Evolutionary conservation across 345 rosid genomes (phyloP).

Genomic region (Noccaea bulbosa): DNA sequence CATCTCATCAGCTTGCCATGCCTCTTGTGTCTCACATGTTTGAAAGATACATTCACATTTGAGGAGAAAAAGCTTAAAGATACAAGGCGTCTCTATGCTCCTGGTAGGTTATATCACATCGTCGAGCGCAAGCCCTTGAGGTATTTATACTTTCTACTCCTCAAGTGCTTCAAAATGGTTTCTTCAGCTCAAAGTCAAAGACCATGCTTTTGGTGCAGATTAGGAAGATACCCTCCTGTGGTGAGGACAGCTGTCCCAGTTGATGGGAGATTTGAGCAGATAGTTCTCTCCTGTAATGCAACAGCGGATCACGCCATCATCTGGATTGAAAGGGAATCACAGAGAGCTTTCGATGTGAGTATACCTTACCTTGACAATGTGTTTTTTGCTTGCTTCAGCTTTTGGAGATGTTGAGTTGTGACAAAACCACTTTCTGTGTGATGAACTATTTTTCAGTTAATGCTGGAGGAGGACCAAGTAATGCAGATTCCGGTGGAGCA

Average conservation of each 20-base stretch:
- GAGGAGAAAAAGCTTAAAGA: slow-evolving; percentile 85
- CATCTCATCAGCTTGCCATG: slow-evolving; percentile 82
- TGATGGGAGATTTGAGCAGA: slow-evolving; percentile 93
- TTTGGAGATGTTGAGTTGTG: neutral
- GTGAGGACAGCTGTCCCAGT: slow-evolving; percentile 99
- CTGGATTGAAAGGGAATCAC: slow-evolving; percentile 90
- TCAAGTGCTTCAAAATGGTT: neutral
- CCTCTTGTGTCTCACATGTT: slow-evolving; percentile 77
- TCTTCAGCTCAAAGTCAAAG: neutral
- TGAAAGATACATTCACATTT: slow-evolving; percentile 90
- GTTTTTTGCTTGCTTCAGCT: slow-evolving; percentile 9
- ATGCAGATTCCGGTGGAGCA: slow-evolving; percentile 77
- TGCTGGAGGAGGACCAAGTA: slow-evolving; percentile 74
- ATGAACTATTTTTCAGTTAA: slow-evolving; percentile 50
- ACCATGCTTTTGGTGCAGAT: slow-evolving; percentile 51
- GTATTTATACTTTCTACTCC: slow-evolving; percentile 46
- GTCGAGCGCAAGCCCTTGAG: slow-evolving; percentile 83
- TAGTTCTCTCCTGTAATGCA: slow-evolving; percentile 87
- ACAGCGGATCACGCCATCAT: slow-evolving; percentile 85
- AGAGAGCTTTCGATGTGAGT: slow-evolving; percentile 81
- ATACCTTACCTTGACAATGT: slow-evolving; percentile 19
- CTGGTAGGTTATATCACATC: slow-evolving; percentile 93
- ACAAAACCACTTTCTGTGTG: neutral
- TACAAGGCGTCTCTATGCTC: slow-evolving; percentile 86
- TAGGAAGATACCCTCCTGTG: slow-evolving; percentile 87